phyloP scores from a whole-genome alignment of 179 eudicot genomes.

The Nepenthes alata region DNA sequence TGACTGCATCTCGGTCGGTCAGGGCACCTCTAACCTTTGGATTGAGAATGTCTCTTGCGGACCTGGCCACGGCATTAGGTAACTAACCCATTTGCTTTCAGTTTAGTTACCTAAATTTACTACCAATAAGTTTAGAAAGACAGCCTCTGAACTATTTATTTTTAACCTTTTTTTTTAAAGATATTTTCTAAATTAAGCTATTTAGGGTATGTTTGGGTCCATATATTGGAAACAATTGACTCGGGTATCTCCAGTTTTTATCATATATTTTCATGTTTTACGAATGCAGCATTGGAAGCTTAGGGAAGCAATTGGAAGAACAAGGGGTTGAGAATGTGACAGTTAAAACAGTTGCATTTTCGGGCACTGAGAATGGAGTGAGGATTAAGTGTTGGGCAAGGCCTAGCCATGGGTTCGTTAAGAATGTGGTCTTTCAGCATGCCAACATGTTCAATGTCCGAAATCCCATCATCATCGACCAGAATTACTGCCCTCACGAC shows the following conservation, averaged over 20 bases:
- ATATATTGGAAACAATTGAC: no score
- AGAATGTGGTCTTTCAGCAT: slow-evolving; percentile 16
- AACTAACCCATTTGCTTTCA: background rate
- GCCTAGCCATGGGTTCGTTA: slow-evolving; percentile 27
- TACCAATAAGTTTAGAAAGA: no score
- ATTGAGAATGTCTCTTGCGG: slow-evolving; percentile 25
- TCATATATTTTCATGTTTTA: no score
- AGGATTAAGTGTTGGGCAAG: slow-evolving; percentile 10
- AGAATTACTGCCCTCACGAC: slow-evolving; percentile 26
- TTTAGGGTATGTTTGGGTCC: no score
- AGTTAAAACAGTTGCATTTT: slow-evolving; percentile 15
- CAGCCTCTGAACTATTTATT: no score
- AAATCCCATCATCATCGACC: slow-evolving; percentile 6
- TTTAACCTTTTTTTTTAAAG: no score
- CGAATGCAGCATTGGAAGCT: slow-evolving; percentile 24
- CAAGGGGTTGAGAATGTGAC: slow-evolving; percentile 34
- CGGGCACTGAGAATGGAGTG: slow-evolving; percentile 24
- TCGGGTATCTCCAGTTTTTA: no score
- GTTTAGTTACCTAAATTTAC: no score
- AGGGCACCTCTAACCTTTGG: slow-evolving; percentile 20
- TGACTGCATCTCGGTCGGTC: slow-evolving; percentile 26
- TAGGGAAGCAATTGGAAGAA: slow-evolving; percentile 20
- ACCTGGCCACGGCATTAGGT: slow-evolving; percentile 39
- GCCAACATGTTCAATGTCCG: slow-evolving; percentile 18
- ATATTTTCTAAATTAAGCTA: no score